phyloP scores from a whole-genome alignment of 2,329 filamentous ascomycete species.

The Orbilia quercus region DNA sequence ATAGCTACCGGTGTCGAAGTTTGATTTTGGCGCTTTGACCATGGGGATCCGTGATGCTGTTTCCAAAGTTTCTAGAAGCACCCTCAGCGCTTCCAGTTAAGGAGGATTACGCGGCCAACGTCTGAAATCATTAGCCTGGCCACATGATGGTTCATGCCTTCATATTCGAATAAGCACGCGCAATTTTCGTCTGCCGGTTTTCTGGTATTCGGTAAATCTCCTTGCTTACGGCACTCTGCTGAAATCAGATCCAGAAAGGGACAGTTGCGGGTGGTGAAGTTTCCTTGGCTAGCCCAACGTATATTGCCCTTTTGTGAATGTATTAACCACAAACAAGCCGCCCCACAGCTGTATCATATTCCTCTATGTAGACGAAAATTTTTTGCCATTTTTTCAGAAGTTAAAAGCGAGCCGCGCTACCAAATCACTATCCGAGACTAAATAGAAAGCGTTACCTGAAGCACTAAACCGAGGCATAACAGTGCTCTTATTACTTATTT shows the following conservation, averaged over 20 bases:
- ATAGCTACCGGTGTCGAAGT: slow-evolving; percentile 9
- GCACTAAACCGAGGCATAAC: slow-evolving; percentile 6
- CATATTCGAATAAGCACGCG: slow-evolving; percentile 28
- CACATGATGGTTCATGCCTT: slow-evolving; percentile 33
- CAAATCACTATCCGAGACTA: not conserved
- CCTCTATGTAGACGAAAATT: not conserved
- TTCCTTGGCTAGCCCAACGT: slow-evolving; percentile 7
- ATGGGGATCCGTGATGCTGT: slow-evolving; percentile 15
- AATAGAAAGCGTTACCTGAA: slow-evolving; percentile 42
- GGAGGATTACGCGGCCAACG: slow-evolving; percentile 38
- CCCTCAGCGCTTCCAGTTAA: slow-evolving; percentile 28
- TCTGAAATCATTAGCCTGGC: slow-evolving; percentile 48
- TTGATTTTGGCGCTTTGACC: slow-evolving; percentile 33
- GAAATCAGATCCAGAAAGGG: slow-evolving; percentile 6
- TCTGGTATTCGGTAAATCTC: slow-evolving; percentile 1
- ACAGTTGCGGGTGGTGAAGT: not conserved
- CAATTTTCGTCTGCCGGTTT: slow-evolving; percentile 11
- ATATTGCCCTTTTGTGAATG: slow-evolving; percentile 14
- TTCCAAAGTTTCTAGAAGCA: slow-evolving; percentile 49
- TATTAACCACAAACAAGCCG: slow-evolving; percentile 33
- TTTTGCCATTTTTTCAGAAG: not conserved
- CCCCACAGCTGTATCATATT: no score
- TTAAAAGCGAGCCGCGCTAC: not conserved
- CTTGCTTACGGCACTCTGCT: not conserved
- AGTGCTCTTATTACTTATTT: slow-evolving; percentile 5